Evolutionary conservation across 1,284 basidiomycete genomes (phyloP).

Genomic region (Violaceomyces palustris): DNA sequence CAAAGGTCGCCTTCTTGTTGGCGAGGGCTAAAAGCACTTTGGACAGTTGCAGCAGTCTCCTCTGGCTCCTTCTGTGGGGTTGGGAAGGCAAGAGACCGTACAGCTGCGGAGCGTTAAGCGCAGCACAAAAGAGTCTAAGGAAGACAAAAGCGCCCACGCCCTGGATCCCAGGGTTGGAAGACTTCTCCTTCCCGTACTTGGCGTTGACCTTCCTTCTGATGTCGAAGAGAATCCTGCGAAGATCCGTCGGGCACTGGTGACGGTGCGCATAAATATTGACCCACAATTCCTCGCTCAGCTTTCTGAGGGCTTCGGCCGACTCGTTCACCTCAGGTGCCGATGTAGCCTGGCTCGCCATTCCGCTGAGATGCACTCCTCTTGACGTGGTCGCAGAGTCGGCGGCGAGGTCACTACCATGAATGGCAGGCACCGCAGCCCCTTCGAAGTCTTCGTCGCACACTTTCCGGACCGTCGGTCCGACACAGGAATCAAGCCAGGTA

Average conservation of each 20-base stretch:
- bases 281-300: conserved; percentile 34
- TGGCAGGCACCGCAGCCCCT: conserved; percentile 1
- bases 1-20: conserved; percentile 31
- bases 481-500: conserved; percentile 36
- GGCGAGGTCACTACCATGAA: no score
- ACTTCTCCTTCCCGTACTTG: conserved; percentile 15
- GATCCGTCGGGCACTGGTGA: conserved; percentile 37
- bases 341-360: no score
- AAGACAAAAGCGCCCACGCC: conserved; percentile 45
- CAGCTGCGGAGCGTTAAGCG: conserved; percentile 40
- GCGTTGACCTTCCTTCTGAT: conserved; percentile 38
- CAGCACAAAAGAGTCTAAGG: conserved; percentile 41
- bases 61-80: conserved; percentile 9
- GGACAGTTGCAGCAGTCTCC: conserved; percentile 30
- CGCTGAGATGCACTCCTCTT: no score
- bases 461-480: conserved; percentile 30
- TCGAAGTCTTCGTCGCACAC: conserved; percentile 26
- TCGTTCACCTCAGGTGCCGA: no score
- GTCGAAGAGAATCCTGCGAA: conserved; percentile 25
- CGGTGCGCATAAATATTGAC: conserved; percentile 38
- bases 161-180: conserved; percentile 36
- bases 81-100: conserved; percentile 34
- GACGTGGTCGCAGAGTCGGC: no score
- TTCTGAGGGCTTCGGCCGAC: conserved; percentile 12
- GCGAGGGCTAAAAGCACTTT: conserved; percentile 40